Evolutionary conservation across 106 monocot genomes (phyloP).

Genomic region (Gastrodia elata): DNA sequence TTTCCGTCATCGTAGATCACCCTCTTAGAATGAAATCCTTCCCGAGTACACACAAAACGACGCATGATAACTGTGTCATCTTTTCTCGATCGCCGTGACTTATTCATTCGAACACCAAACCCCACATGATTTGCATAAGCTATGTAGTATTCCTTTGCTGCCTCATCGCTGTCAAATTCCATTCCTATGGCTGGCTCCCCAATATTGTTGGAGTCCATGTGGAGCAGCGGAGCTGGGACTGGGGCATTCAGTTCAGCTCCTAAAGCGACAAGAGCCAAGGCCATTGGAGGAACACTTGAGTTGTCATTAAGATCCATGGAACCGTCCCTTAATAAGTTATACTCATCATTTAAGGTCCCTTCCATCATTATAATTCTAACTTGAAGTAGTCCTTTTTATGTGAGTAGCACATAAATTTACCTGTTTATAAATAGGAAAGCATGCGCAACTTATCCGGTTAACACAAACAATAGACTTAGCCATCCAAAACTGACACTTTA

Average conservation of each 20-base stretch:
- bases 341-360: conserved; percentile 34
- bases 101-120: conserved; percentile 80
- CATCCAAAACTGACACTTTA: too few relatives aligned
- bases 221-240: conserved; percentile 24
- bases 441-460: too few relatives aligned
- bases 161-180: conserved; percentile 83
- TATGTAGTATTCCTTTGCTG: conserved; percentile 74
- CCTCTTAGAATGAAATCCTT: conserved; percentile 79
- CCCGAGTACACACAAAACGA: conserved; percentile 80
- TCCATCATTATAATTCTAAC: conserved; percentile 27
- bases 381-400: background rate
- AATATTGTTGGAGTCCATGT: conserved; percentile 26
- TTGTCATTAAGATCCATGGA: conserved; percentile 53
- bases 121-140: conserved; percentile 65
- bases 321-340: conserved; percentile 26
- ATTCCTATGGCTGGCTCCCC: conserved; percentile 60
- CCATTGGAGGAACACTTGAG: conserved; percentile 19
- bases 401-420: background rate
- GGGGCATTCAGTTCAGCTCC: conserved; percentile 27
- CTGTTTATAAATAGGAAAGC: background rate
- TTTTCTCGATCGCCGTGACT: conserved; percentile 68
- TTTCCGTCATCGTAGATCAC: conserved; percentile 88
- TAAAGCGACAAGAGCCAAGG: conserved; percentile 31
- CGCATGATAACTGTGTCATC: conserved; percentile 91
- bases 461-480: too few relatives aligned